A percentile compares a stretch with the other conserved stretches of the same genome.
Evolutionary conservation across 108 stramenopile species (phyloP).

Genomic region (Nitzschia inconspicua): DNA sequence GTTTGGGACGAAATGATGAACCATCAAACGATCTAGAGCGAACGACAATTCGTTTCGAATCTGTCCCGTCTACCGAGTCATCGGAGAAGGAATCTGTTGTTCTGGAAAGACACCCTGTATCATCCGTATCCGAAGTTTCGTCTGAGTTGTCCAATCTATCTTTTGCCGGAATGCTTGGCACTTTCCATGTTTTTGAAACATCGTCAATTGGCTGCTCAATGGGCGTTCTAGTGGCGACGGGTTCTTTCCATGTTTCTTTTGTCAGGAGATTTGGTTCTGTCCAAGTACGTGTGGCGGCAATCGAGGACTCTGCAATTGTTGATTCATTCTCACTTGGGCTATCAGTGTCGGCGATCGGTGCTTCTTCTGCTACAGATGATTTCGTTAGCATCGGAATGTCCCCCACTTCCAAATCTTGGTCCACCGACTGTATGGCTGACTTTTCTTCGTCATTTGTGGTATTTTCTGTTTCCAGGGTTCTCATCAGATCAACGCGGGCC

Average conservation of each 20-base stretch:
- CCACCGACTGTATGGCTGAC: too few relatives aligned
- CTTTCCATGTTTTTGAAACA: neutral
- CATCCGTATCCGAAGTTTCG: conserved; percentile 2
- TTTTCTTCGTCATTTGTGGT: too few relatives aligned
- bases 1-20: neutral
- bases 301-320: neutral
- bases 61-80: neutral
- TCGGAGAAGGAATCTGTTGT: neutral
- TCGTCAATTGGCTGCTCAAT: neutral
- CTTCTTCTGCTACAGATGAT: neutral
- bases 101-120: conserved; percentile 4
- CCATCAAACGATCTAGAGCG: neutral
- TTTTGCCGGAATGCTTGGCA: neutral
- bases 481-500: too few relatives aligned
- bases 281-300: neutral
- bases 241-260: too few relatives aligned
- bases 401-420: neutral
- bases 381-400: neutral
- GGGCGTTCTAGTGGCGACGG: too few relatives aligned
- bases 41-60: neutral
- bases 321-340: neutral
- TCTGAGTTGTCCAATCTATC: neutral
- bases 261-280: neutral
- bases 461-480: too few relatives aligned
- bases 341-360: neutral